Percentiles rank a stretch among this genome's conserved stretches.
Conservation (phyloP, 495 filamentous ascomycete species). For the Penicillium odoratum region DNA sequence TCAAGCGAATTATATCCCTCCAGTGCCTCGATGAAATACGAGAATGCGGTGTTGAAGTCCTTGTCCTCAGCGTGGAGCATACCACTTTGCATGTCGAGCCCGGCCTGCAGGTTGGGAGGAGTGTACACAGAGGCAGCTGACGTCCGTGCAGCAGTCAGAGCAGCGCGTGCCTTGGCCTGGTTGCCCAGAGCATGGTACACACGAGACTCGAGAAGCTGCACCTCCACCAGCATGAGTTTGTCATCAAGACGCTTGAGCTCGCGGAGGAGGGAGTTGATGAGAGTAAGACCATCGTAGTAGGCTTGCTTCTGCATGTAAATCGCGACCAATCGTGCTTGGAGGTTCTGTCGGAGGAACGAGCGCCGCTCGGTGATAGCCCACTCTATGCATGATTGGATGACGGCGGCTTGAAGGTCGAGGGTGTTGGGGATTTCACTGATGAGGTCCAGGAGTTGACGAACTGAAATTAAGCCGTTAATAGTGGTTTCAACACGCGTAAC, state of each 20-base stretch:
- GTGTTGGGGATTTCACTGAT: slow-evolving; percentile 92
- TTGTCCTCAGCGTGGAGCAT: slow-evolving; percentile 98
- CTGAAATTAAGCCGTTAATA: slow-evolving; percentile 43
- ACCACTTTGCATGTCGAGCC: slow-evolving; percentile 97
- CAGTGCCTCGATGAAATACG: slow-evolving; percentile 98
- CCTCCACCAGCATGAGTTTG: slow-evolving; percentile 98
- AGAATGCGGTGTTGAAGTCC: slow-evolving; percentile 97
- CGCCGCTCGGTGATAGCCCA: slow-evolving; percentile 93
- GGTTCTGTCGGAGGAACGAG: slow-evolving; percentile 94
- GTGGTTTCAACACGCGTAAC: neutral
- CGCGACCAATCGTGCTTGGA: slow-evolving; percentile 90
- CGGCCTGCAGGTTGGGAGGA: slow-evolving; percentile 90
- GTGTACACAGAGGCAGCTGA: slow-evolving; percentile 96
- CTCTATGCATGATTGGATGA: slow-evolving; percentile 98
- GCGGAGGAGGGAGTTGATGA: slow-evolving; percentile 92
- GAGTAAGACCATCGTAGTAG: slow-evolving; percentile 92
- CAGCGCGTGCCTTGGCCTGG: slow-evolving; percentile 91
- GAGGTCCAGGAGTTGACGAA: slow-evolving; percentile 95
- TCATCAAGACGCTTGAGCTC: slow-evolving; percentile 98
- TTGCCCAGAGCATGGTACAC: slow-evolving; percentile 98
- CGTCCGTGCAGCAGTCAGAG: slow-evolving; percentile 90
- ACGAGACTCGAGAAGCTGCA: slow-evolving; percentile 93
- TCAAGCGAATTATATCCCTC: slow-evolving; percentile 96
- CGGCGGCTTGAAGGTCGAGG: slow-evolving; percentile 84
- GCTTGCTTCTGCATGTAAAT: slow-evolving; percentile 95